phyloP scores from a whole-genome alignment of 1,139 yeast species.

The Saccharomyces hybrid region DNA sequence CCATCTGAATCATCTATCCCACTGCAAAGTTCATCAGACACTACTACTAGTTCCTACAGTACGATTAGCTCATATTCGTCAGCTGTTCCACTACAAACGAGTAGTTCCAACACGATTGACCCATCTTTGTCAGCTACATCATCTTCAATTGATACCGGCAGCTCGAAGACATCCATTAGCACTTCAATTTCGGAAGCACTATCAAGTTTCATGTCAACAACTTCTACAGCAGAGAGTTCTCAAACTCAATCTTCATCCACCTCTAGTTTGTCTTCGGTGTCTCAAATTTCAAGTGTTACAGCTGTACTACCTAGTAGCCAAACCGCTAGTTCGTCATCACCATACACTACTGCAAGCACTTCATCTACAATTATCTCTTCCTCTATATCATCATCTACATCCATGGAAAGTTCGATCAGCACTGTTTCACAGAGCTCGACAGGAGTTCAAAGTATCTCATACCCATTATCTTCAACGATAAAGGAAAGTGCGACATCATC shows the following conservation, averaged over 20 bases:
- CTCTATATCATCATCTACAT: not conserved
- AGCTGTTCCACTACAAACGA: not conserved
- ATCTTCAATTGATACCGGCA: not conserved
- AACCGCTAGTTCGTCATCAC: constrained; percentile 6
- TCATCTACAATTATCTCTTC: constrained; percentile 5
- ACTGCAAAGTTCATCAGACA: not conserved
- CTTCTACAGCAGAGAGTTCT: not conserved
- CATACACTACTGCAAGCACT: constrained; percentile 2
- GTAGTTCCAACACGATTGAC: not conserved
- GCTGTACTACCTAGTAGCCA: not conserved
- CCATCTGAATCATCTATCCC: not conserved
- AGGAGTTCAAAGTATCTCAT: not conserved
- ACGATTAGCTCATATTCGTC: not conserved
- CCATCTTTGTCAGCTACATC: not conserved
- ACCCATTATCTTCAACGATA: constrained; percentile 13
- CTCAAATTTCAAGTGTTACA: not conserved
- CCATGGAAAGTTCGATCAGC: not conserved
- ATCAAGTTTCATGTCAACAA: not conserved
- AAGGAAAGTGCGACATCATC: not conserved
- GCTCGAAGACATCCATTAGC: not conserved
- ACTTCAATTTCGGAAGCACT: not conserved
- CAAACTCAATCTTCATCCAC: not conserved
- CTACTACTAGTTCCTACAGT: not conserved
- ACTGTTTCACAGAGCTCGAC: not conserved
- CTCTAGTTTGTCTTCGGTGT: not conserved